phyloP scores from a whole-genome alignment of 768 basidiomycete species.

The Fistulinella prunicolor region DNA sequence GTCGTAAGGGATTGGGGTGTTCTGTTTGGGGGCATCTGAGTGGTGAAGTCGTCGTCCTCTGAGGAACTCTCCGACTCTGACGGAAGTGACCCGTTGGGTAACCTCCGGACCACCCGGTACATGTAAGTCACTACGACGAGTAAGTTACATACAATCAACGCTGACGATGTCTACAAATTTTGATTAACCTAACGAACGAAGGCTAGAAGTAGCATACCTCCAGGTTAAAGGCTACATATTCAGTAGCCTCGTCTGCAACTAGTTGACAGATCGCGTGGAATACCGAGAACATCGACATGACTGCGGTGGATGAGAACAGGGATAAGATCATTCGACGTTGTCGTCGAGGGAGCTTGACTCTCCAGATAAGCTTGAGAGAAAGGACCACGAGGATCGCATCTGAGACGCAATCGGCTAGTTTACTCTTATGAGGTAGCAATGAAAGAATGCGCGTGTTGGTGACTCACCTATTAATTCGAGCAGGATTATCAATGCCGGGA shows the following conservation, averaged over 20 bases:
- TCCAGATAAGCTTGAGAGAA: slow-evolving; percentile 15
- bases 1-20: background rate
- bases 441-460: too few relatives aligned
- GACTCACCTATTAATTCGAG: too few relatives aligned
- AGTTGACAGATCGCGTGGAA: background rate
- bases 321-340: slow-evolving; percentile 17
- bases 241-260: background rate
- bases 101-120: slow-evolving; percentile 3
- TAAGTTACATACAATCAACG: slow-evolving; percentile 12
- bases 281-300: slow-evolving; percentile 5
- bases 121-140: slow-evolving; percentile 12
- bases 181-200: too few relatives aligned
- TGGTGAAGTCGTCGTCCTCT: slow-evolving; percentile 6
- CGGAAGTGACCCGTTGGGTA: background rate
- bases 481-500: too few relatives aligned
- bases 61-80: background rate
- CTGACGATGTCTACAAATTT: background rate
- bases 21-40: background rate
- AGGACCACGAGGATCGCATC: background rate
- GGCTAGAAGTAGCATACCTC: too few relatives aligned
- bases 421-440: too few relatives aligned
- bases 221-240: background rate
- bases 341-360: slow-evolving; percentile 10
- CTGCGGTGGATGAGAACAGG: slow-evolving; percentile 8
- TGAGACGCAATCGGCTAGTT: slow-evolving; percentile 6